Conservation (phyloP, 2,329 filamentous ascomycete genomes). For the Raffaelea albimanens region DNA sequence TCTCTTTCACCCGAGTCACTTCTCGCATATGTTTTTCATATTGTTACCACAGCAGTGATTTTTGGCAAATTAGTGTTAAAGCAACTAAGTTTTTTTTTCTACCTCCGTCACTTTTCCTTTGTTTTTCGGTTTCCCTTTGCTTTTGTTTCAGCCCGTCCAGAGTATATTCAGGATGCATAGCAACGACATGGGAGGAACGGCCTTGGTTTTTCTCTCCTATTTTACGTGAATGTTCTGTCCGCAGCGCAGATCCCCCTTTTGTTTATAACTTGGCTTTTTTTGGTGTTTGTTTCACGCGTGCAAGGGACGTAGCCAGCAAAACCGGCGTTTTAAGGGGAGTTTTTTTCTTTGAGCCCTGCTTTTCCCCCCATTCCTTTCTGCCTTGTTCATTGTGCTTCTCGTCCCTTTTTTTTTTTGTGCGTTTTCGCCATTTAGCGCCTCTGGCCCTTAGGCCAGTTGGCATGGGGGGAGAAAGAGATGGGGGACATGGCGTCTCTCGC, state of each 20-base stretch:
- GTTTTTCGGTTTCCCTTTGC: not conserved
- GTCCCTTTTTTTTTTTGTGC: no score
- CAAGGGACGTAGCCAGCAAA: not conserved
- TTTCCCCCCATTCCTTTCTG: no score
- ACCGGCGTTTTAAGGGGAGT: slow-evolving; percentile 1
- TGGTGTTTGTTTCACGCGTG: not conserved
- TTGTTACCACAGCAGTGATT: slow-evolving; percentile 1
- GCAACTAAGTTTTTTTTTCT: not conserved
- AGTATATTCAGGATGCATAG: slow-evolving; percentile 4
- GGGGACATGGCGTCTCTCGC: no score
- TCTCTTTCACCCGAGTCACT: no score
- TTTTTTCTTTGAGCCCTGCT: no score
- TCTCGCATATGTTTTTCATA: not conserved
- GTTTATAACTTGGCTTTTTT: not conserved
- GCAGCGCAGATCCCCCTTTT: no score
- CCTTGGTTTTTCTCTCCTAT: not conserved
- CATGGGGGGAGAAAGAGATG: no score
- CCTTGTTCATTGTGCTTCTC: no score
- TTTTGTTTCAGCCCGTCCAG: not conserved
- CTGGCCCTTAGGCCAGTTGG: no score
- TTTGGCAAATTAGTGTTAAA: not conserved
- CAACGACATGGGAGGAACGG: slow-evolving; percentile 1
- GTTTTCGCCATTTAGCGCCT: no score
- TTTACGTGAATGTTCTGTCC: no score
- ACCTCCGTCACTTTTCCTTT: not conserved